phyloP scores from a whole-genome alignment of 2,329 filamentous ascomycete genomes.

The Remersonia thermophila region DNA sequence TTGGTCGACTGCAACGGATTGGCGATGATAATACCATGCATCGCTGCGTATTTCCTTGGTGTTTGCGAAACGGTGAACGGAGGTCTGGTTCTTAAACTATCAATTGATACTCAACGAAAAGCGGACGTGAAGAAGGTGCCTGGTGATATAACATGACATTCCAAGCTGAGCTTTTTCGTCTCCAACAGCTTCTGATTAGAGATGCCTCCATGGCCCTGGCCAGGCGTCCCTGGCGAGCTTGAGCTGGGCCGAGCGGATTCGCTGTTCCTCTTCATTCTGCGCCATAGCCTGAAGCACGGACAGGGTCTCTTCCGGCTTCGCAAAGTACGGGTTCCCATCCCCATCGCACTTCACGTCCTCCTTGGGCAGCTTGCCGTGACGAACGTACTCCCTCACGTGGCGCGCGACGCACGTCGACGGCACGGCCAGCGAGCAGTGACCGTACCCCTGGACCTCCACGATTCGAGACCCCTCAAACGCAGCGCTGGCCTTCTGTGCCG shows the following conservation, averaged over 20 bases:
- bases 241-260: conserved; percentile 10
- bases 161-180: too few species aligned
- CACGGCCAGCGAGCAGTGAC: conserved; percentile 28
- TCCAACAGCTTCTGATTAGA: too few species aligned
- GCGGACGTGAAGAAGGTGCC: too few species aligned
- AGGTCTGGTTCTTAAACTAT: too few species aligned
- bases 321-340: conserved; percentile 27
- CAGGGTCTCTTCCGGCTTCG: conserved; percentile 17
- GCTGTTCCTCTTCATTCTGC: conserved; percentile 4
- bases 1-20: too few species aligned
- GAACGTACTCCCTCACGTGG: conserved; percentile 26
- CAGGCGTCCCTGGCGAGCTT: conserved; percentile 9
- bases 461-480: conserved; percentile 27
- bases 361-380: conserved; percentile 26
- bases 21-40: too few species aligned
- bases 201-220: conserved; percentile 1
- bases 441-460: conserved; percentile 30
- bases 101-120: too few species aligned
- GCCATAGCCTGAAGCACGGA: not conserved
- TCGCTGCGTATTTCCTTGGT: too few species aligned
- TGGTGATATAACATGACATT: too few species aligned
- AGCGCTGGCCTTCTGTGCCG: conserved; percentile 24
- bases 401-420: conserved; percentile 26
- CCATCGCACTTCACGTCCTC: conserved; percentile 25
- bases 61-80: too few species aligned